Conservation (phyloP, 2,329 filamentous ascomycete species). For the Phialophora verrucosa region DNA sequence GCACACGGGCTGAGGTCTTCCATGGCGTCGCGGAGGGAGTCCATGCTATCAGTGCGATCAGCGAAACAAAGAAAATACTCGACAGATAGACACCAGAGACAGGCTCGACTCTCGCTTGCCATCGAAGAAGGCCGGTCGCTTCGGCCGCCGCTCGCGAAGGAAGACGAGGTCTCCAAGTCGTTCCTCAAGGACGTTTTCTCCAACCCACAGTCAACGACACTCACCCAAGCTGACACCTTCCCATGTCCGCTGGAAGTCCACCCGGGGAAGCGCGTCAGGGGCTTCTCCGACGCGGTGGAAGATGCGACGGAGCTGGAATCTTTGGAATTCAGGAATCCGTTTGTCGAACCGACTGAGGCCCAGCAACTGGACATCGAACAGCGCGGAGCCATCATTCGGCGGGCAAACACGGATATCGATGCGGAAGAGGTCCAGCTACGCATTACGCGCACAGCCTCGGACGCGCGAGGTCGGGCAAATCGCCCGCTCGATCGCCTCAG, state of each 20-base stretch:
- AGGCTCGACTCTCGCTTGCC: conserved; percentile 16
- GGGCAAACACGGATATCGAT: conserved; percentile 18
- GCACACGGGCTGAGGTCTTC: not conserved
- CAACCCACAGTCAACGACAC: not conserved
- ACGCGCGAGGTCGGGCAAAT: conserved; percentile 2
- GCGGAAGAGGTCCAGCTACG: conserved; percentile 15
- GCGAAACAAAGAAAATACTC: conserved; percentile 17
- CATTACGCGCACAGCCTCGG: conserved; percentile 15
- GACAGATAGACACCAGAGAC: conserved; percentile 19
- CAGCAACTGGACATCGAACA: conserved; percentile 20
- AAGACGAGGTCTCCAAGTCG: conserved; percentile 16
- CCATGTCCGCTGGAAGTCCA: conserved; percentile 20
- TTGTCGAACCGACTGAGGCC: conserved; percentile 11
- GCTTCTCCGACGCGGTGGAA: conserved; percentile 5
- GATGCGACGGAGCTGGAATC: not conserved
- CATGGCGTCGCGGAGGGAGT: conserved; percentile 21
- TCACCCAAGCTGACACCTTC: conserved; percentile 17
- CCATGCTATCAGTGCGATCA: conserved; percentile 13
- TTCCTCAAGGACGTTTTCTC: conserved; percentile 20
- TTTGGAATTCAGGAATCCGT: conserved; percentile 13
- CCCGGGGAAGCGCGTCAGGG: conserved; percentile 16
- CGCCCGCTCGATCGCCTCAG: conserved; percentile 12
- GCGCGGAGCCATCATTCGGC: conserved; percentile 3
- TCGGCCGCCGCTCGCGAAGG: conserved; percentile 13
- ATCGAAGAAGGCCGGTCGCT: conserved; percentile 22